Base-by-base conservation (phyloP, 2,329 filamentous ascomycete genomes). In the Fusarium sp. region DNA sequence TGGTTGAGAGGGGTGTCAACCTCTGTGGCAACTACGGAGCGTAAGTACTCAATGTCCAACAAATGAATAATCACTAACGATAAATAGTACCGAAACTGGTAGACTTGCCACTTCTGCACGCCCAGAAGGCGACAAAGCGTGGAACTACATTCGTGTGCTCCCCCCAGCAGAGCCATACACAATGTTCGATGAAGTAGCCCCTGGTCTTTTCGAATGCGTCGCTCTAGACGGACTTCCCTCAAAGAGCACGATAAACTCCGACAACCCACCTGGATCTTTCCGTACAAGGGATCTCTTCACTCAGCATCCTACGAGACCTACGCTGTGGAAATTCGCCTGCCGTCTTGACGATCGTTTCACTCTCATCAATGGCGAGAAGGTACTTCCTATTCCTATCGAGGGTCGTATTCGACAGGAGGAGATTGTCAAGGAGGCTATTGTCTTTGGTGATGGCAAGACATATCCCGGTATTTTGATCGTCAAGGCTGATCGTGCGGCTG, bases 11-110 rank as follows among this genome's bases (percentile, higher is more conserved):
- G 4, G 86, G 86, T 0, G 84, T 89, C 1, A 82, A 87, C 48
- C 75, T 89, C 1, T 80, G 85, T 4, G 81, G 80, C 14, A 84
- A 88, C 59, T 89, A 88, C 55, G 87, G 87, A 70, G 81, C 85
- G 82, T 84, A 62, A 75, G 82, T 70, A 11, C 0, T 8, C 3
- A 2, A 5, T 2, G 3, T 1, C n/a, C 2, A 3, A 2, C 9
- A 19, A 17, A 4, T 1, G 7, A 0, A 14, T 5, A 10, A 12
- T 6, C 6, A 11, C 67, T 72, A 21, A 72, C 20, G 2, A 0
- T 0, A 2, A 3, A 0, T 1, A 75, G 74, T 0, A 75, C 74
- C 2, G 74, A 76, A n/a, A 69, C 71, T 0, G 74, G 74, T 0
- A 68, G 71, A 30, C 53, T 76, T 0, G 76, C 76, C 20, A 75